Evolutionary conservation across 2,329 filamentous ascomycete species (phyloP).

Genomic region (Penicillium sp.): DNA sequence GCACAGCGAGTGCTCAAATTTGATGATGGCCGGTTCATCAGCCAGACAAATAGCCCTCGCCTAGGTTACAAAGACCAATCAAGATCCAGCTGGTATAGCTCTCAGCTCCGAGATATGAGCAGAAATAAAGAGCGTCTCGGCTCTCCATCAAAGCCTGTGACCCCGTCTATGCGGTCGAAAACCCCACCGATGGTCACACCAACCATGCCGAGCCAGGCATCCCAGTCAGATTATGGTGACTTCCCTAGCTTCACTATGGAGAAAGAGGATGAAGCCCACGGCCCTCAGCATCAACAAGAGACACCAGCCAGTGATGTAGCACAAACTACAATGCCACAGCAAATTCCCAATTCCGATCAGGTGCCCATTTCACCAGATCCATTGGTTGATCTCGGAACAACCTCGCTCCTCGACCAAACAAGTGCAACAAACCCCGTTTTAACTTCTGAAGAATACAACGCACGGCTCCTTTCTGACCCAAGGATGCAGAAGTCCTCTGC

Average conservation of each 20-base stretch:
- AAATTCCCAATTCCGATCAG: background rate
- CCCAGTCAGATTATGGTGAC: slow-evolving; percentile 44
- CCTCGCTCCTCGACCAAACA: slow-evolving; percentile 2
- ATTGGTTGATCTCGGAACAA: background rate
- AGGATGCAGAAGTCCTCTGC: slow-evolving; percentile 84
- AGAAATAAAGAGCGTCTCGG: slow-evolving; percentile 23
- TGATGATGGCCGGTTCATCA: slow-evolving; percentile 61
- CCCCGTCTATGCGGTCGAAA: slow-evolving; percentile 7
- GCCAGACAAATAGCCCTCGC: slow-evolving; percentile 59
- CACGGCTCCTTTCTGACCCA: slow-evolving; percentile 76
- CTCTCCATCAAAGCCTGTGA: background rate
- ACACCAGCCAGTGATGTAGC: background rate
- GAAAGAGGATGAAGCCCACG: background rate
- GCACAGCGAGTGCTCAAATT: slow-evolving; percentile 74
- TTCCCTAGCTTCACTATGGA: slow-evolving; percentile 31
- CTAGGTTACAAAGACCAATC: slow-evolving; percentile 77
- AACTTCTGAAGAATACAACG: slow-evolving; percentile 92
- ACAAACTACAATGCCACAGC: background rate
- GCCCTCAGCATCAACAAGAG: background rate
- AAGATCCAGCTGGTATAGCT: slow-evolving; percentile 77
- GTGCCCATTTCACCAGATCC: background rate
- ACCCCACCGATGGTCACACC: slow-evolving; percentile 22
- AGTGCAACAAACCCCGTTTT: slow-evolving; percentile 45
- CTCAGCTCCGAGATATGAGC: slow-evolving; percentile 56
- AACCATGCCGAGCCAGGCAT: slow-evolving; percentile 21